Evolutionary conservation across 192 early-diverging fungal genomes (phyloP), one percentile per base, ranked within the genome.

Genomic region (Tieghemiomyces parasiticus): DNA sequence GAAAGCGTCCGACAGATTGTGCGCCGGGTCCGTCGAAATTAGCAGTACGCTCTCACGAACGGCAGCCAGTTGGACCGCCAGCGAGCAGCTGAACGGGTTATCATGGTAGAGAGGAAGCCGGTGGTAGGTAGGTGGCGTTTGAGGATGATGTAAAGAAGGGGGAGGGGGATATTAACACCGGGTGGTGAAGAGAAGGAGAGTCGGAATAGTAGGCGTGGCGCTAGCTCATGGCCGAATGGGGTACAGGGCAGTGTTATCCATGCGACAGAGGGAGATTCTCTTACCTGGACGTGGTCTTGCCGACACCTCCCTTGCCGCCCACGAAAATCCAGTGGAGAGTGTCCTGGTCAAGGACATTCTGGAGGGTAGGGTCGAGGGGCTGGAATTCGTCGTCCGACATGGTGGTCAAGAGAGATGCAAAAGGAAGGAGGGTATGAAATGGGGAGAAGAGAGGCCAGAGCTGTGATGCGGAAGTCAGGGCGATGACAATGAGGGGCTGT

Each of bases 1-100:
- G 80, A 96, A 97, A 29, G 94, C 94, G 74, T 99, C 94, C 8
- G 92, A 95, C 63, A 99, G 74, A 71, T 99, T 99, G 81, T 99
- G 96, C 33, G 96, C 96, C 24, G 96, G 96, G 67, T 99, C 96
- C 19, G 96, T 99, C 19, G 94, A 97, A 60, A 99, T 99, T 62
- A 99, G 68, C 58, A 99, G 74, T 19, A 99, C 96, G 44, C 85
- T 88, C 58, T 97, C 88, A 59, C 96, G 84, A 1, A 82, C 86
- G 65, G 86, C 85, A 28, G 90, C 76, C 60, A 99, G 75, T 65
- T 99, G 94, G 35, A 88, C 85, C 38, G 96, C 96, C 35, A 99
- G 80, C 32, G 91, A 93, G 65, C 93, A 99, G 53, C 87, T 84
- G 82, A 61, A n/a, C n/a, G n/a, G n/a, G n/a, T n/a, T n/a, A n/a